Percentiles rank a stretch among this genome's conserved stretches.
phyloP scores from a whole-genome alignment of 768 basidiomycete genomes.

The Podaxis sp. region DNA sequence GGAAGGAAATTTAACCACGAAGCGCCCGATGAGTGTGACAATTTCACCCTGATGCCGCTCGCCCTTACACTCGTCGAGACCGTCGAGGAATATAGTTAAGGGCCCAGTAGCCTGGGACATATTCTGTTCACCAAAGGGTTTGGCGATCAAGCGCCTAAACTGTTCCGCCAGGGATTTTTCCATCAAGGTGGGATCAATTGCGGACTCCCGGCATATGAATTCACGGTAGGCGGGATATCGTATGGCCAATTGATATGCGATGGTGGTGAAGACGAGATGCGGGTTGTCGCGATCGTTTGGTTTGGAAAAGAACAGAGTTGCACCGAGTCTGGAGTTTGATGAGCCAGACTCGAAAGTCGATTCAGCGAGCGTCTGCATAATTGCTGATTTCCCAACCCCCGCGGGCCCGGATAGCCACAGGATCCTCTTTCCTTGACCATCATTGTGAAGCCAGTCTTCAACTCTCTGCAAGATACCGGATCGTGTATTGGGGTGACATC shows the following conservation, averaged over 20 bases:
- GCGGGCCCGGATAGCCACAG: conserved; percentile 25
- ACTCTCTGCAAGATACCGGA: conserved; percentile 13
- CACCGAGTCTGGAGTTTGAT: conserved; percentile 9
- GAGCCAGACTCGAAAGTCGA: neutral
- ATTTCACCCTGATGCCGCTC: conserved; percentile 15
- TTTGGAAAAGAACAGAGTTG: conserved; percentile 24
- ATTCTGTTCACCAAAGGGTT: conserved; percentile 7
- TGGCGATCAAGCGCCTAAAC: conserved; percentile 13
- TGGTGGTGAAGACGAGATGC: conserved; percentile 18
- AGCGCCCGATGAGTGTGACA: conserved; percentile 10
- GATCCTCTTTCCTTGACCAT: neutral
- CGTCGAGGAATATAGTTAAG: conserved; percentile 23
- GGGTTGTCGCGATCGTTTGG: neutral
- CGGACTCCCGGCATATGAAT: conserved; percentile 9
- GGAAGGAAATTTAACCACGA: neutral
- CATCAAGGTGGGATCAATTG: conserved; percentile 7
- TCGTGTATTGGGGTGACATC: conserved; percentile 22
- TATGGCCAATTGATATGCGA: conserved; percentile 23
- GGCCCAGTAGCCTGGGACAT: neutral
- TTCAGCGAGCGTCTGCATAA: conserved; percentile 31
- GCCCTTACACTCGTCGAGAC: conserved; percentile 26
- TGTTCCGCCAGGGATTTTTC: conserved; percentile 14
- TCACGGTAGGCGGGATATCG: neutral
- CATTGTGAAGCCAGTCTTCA: conserved; percentile 12
- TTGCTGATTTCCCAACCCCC: conserved; percentile 27